Percentiles rank a stretch among this genome's conserved stretches.
Conservation (phyloP, 73 alveolate species). For the Paramecium biaurelia region DNA sequence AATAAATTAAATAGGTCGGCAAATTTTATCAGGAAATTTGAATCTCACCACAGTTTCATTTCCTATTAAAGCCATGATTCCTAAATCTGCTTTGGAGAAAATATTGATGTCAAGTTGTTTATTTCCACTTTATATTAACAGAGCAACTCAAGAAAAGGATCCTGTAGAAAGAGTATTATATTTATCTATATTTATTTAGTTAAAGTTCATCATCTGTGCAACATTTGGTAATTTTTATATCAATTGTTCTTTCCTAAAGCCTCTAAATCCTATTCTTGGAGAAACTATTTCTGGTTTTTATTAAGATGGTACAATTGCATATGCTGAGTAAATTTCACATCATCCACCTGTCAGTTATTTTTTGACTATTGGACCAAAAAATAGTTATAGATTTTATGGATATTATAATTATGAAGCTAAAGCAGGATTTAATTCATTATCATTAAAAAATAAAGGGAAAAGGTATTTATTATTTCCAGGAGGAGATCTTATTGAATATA, state of each 20-base stretch:
- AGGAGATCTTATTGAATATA: neutral
- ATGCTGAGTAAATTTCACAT: slow-evolving; percentile 93
- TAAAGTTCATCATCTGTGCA: slow-evolving; percentile 48
- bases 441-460: slow-evolving; percentile 55
- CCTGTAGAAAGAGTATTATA: slow-evolving; percentile 71
- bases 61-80: slow-evolving; percentile 72
- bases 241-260: slow-evolving; percentile 69
- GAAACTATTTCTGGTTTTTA: slow-evolving; percentile 94
- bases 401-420: slow-evolving; percentile 64
- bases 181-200: neutral
- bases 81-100: slow-evolving; percentile 51
- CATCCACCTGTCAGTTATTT: slow-evolving; percentile 88
- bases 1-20: slow-evolving; percentile 67
- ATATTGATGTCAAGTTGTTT: slow-evolving; percentile 45
- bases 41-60: slow-evolving; percentile 70
- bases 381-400: slow-evolving; percentile 51
- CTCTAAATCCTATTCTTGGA: slow-evolving; percentile 97
- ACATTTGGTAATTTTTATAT: slow-evolving; percentile 34
- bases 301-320: slow-evolving; percentile 91
- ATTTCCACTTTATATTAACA: slow-evolving; percentile 56
- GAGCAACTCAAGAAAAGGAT: slow-evolving; percentile 66
- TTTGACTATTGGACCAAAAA: slow-evolving; percentile 53
- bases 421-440: slow-evolving; percentile 65
- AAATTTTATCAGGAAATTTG: slow-evolving; percentile 71
- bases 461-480: neutral